Conservation (phyloP, 805 yeast genomes). For the Ogataea chonburiensis region DNA sequence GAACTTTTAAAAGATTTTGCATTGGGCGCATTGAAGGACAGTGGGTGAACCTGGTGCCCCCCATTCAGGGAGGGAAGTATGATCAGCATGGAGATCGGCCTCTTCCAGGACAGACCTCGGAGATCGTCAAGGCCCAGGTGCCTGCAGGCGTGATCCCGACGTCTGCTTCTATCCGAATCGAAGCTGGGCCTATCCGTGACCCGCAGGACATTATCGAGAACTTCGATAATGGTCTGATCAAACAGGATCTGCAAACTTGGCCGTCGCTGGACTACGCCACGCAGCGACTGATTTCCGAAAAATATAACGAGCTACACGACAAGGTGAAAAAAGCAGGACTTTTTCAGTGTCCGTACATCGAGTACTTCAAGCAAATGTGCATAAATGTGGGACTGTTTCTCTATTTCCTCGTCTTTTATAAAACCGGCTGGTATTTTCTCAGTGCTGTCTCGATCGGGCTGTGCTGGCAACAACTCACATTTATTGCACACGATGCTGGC, state of each 20-base stretch:
- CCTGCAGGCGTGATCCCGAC: conserved; percentile 48
- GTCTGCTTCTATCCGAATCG: conserved; percentile 21
- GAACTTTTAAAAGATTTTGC: conserved; percentile 52
- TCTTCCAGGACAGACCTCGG: conserved; percentile 43
- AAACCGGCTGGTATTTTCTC: conserved; percentile 41
- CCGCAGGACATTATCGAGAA: conserved; percentile 53
- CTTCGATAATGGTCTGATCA: conserved; percentile 56
- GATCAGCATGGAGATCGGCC: conserved; percentile 26
- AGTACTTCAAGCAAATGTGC: conserved; percentile 64
- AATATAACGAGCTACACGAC: conserved; percentile 62
- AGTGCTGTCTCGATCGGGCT: conserved; percentile 69
- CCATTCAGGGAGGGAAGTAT: conserved; percentile 77
- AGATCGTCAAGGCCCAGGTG: conserved; percentile 47
- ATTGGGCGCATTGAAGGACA: conserved; percentile 62
- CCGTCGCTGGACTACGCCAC: conserved; percentile 71
- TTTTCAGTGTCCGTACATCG: conserved; percentile 72
- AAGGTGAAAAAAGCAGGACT: conserved; percentile 54
- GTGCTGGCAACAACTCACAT: conserved; percentile 88
- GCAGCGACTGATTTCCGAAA: conserved; percentile 53
- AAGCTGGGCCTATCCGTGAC: conserved; percentile 42
- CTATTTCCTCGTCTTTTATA: conserved; percentile 49
- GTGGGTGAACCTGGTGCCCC: conserved; percentile 81
- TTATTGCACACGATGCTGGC: conserved; percentile 89
- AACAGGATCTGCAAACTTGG: conserved; percentile 50
- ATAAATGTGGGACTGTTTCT: conserved; percentile 57